Evolutionary conservation across 2,329 filamentous ascomycete species (phyloP).

Genomic region (Fusarium siculi): DNA sequence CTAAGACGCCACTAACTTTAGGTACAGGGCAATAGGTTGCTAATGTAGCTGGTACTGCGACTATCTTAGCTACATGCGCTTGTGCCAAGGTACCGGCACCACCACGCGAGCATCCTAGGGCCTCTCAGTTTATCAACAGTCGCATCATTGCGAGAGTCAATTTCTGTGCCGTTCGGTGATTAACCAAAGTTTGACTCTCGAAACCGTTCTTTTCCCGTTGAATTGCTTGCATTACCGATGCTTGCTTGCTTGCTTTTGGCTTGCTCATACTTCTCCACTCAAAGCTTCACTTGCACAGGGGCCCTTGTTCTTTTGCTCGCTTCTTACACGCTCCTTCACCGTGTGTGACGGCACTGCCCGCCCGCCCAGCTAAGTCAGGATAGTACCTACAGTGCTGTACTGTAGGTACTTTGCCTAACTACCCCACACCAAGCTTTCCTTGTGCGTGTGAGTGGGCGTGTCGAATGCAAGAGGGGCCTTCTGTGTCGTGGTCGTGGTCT

Average conservation of each 20-base stretch:
- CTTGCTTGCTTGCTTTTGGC: constrained; percentile 34
- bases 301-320: constrained; percentile 29
- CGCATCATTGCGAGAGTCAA: constrained; percentile 14
- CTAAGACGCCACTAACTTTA: constrained; percentile 28
- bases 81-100: constrained; percentile 34
- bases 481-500: constrained; percentile 35
- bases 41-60: constrained; percentile 6
- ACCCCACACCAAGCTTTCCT: constrained; percentile 44
- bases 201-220: constrained; percentile 9
- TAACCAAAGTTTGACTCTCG: constrained; percentile 5
- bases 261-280: constrained; percentile 30
- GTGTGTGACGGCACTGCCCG: constrained; percentile 46
- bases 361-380: constrained; percentile 38
- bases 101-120: constrained; percentile 18
- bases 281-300: constrained; percentile 20
- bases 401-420: constrained; percentile 5
- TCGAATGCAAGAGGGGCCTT: constrained; percentile 26
- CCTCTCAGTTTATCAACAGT: constrained; percentile 7
- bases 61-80: constrained; percentile 15
- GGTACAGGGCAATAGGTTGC: not conserved
- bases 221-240: constrained; percentile 41
- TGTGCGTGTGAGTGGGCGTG: constrained; percentile 41
- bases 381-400: not conserved
- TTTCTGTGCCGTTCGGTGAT: constrained; percentile 4
- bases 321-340: constrained; percentile 37